Base-by-base conservation (phyloP, 163 green algal genomes). In the Scenedesmus sp. region DNA sequence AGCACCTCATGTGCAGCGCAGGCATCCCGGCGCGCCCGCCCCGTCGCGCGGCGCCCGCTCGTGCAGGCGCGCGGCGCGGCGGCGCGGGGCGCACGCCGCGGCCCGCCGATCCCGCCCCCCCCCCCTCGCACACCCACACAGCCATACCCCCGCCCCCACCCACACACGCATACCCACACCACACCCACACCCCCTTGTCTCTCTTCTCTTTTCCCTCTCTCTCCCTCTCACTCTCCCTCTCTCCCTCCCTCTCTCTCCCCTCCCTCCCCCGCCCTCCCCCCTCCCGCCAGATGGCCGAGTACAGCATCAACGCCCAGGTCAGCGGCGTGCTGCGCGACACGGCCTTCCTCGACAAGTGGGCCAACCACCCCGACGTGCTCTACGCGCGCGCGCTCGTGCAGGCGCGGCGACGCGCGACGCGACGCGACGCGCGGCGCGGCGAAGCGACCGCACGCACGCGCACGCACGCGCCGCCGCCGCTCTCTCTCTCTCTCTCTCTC, bases 21-120 rank as follows among this genome's bases (percentile, higher is more conserved):
- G 94, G 94, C 75, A 96, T 98, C 62, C 94, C 94, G 34, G 89
- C 91, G 11, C 81, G 89, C 6, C 94, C 94, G 17, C 89, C n/a
- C 87, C 39, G 85, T 96, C 1, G 84, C 89, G 2, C 57, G 75
- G 11, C 75, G 75, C 33, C 93, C 94, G 15, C 64, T 83, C 7
- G 75, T 77, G 29, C 48, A 77, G 69, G 69, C 66, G n/a, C 11
- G 44, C 11, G 36, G 57, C 28, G 42, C n/a, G n/a, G n/a, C n/a
- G n/a, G n/a, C n/a, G n/a, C n/a, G n/a, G n/a, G n/a, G 39, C 39
- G 10, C 39, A 47, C 39, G 39, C 39, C 6, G 7, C 7, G 39
- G 7, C 6, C 7, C 39, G 39, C 39, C 39, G 6, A 10, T 47
- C 6, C 39, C 39, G 39, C 6, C 39, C 39, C 7, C 39, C 10